Percentiles rank a stretch among this genome's conserved stretches.
Conservation (phyloP, 2,329 filamentous ascomycete species). For the Fusarium nisikadoi region DNA sequence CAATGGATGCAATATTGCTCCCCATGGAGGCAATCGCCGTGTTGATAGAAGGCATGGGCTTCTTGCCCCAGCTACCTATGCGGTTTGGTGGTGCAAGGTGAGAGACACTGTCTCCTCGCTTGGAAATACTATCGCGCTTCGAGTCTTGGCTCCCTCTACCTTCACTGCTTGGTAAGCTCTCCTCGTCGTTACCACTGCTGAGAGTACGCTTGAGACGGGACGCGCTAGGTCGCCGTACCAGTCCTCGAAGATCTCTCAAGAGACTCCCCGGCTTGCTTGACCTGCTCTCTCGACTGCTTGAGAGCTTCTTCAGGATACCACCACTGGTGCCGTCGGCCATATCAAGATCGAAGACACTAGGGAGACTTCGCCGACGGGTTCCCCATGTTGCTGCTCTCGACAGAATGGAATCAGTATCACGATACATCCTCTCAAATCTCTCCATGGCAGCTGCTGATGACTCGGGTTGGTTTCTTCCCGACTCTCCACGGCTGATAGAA, state of each 20-base stretch:
- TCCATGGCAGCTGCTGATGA: slow-evolving; percentile 65
- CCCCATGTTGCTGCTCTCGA: slow-evolving; percentile 76
- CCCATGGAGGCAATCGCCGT: slow-evolving; percentile 68
- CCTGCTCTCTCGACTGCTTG: slow-evolving; percentile 60
- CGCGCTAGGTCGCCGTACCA: slow-evolving; percentile 62
- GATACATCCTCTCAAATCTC: slow-evolving; percentile 61
- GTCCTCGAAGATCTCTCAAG: slow-evolving; percentile 61
- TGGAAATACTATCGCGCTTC: slow-evolving; percentile 48
- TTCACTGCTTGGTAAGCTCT: slow-evolving; percentile 37
- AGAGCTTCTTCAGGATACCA: slow-evolving; percentile 71
- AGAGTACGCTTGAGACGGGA: slow-evolving; percentile 60
- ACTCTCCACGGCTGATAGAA: slow-evolving; percentile 52
- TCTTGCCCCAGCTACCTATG: slow-evolving; percentile 63
- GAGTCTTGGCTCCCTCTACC: slow-evolving; percentile 42
- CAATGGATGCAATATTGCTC: slow-evolving; percentile 65
- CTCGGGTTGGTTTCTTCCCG: slow-evolving; percentile 57
- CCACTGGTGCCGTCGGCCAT: slow-evolving; percentile 65
- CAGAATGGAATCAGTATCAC: slow-evolving; percentile 67
- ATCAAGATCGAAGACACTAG: slow-evolving; percentile 66
- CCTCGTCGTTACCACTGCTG: slow-evolving; percentile 50
- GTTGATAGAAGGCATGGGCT: slow-evolving; percentile 66
- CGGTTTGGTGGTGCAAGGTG: slow-evolving; percentile 62
- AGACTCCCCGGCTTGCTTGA: slow-evolving; percentile 59
- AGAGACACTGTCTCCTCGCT: slow-evolving; percentile 56
- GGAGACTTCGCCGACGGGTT: slow-evolving; percentile 72